A percentile compares a stretch with the other conserved stretches of the same genome.
Evolutionary conservation across 805 yeast species (phyloP).

Genomic region (Pichia phayaonensis): DNA sequence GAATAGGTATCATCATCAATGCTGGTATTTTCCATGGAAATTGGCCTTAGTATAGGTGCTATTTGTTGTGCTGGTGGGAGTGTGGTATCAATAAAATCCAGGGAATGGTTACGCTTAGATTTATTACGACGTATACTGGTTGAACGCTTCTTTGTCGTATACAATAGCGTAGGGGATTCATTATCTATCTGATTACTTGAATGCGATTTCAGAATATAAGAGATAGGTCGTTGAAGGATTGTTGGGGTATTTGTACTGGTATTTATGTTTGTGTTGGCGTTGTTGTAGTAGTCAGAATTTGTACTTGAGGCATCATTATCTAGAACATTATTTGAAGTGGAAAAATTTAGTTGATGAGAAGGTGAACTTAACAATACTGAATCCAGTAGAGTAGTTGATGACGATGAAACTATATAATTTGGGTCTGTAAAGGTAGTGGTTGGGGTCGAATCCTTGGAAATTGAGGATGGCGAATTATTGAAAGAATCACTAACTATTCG

Average conservation of each 20-base stretch:
- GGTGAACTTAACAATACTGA: neutral
- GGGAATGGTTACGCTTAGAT: neutral
- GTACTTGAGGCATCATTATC: neutral
- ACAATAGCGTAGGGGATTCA: slow-evolving; percentile 4
- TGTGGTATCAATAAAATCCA: slow-evolving; percentile 7
- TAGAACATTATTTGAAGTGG: neutral
- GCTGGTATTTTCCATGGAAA: neutral
- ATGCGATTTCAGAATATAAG: neutral
- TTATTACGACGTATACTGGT: slow-evolving; percentile 6
- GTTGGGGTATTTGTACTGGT: neutral
- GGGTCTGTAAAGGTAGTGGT: neutral
- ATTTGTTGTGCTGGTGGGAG: neutral
- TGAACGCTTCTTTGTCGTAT: slow-evolving; percentile 1
- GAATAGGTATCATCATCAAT: neutral
- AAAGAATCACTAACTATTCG: slow-evolving; percentile 5
- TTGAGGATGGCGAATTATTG: neutral
- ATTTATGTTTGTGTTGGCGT: neutral
- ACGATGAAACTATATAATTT: neutral
- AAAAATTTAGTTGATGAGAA: neutral
- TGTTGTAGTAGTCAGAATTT: neutral
- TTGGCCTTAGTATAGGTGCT: neutral
- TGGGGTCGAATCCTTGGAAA: neutral
- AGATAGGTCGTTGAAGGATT: slow-evolving; percentile 4
- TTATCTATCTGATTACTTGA: neutral
- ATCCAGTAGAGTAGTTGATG: neutral